Conservation (phyloP, 805 yeast species). For the Lipomyces lipofer region DNA sequence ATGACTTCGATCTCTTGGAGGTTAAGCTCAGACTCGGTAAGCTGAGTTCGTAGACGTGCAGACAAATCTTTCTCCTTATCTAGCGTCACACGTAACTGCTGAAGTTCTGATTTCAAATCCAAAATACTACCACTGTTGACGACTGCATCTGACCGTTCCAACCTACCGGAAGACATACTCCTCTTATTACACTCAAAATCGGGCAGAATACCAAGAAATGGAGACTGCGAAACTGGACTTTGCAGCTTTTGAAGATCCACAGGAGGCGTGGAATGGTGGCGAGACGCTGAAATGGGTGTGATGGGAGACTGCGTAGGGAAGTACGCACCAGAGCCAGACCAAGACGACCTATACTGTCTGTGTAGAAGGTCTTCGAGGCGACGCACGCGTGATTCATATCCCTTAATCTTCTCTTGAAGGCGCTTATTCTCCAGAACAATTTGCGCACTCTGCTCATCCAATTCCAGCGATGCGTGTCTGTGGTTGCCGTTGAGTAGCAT, state of each 20-base stretch:
- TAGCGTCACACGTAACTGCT: slow-evolving; percentile 9
- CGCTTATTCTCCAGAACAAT: slow-evolving; percentile 11
- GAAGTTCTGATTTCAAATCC: slow-evolving; percentile 17
- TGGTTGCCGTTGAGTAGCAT: slow-evolving; percentile 15
- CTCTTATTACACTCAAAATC: slow-evolving; percentile 9
- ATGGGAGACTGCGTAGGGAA: not conserved
- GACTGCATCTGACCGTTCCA: not conserved
- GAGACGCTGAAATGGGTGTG: slow-evolving; percentile 8
- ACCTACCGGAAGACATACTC: not conserved
- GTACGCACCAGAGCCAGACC: slow-evolving; percentile 13
- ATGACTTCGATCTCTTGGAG: slow-evolving; percentile 41
- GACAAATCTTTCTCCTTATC: slow-evolving; percentile 51
- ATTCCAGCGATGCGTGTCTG: slow-evolving; percentile 8
- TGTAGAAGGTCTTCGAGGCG: slow-evolving; percentile 77
- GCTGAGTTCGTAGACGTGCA: slow-evolving; percentile 41
- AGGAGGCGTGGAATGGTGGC: slow-evolving; percentile 14
- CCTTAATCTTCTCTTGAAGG: slow-evolving; percentile 50
- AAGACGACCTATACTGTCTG: slow-evolving; percentile 50
- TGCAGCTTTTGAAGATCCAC: slow-evolving; percentile 2
- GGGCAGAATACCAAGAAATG: slow-evolving; percentile 1
- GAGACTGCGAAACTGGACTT: slow-evolving; percentile 8
- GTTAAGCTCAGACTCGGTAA: slow-evolving; percentile 38
- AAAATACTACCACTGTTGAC: not conserved
- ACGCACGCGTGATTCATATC: slow-evolving; percentile 69
- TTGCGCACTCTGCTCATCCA: not conserved